Evolutionary conservation across 1,284 basidiomycete species (phyloP), one percentile per base, ranked within the genome.

Genomic region (Agroathelia rolfsii): DNA sequence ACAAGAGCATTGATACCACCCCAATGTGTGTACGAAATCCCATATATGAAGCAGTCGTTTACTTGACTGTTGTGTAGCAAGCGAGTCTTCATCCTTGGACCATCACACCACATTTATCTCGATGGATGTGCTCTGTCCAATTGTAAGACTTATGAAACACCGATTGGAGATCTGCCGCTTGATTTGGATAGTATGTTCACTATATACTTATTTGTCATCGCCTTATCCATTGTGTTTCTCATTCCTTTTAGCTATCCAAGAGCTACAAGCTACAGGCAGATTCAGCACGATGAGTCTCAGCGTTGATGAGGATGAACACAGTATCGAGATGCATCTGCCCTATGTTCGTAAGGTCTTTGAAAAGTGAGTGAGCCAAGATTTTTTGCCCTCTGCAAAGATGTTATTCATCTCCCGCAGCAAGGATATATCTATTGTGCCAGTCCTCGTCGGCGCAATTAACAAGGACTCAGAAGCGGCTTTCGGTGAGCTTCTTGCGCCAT

Each of bases 291-390:
- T 97, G 77, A 61, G 60, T 11, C 43, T 66, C 1, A 47, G 59
- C 1, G 76, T 75, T 2, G 95, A 99, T 50, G 88, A 94, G 53
- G 87, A 84, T 24, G 95, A 99, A 49, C 95, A 99, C 54, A 93
- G 87, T 49, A 78, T 99, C 33, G 95, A 99, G 60, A 94, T 99
- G 88, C 93, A 97, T 46, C 66, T 95, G 9, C 92, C 93, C 3
- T 97, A 94, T 53, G 68, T 98, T 22, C 72, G 85, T 33, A 89
- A 92, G 52, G 61, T 86, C 6, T 96, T 96, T 44, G 64, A 83
- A 51, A 73, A 73, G 86, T 89, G 46, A 43, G 63, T 54, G 9
- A 10, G 16, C 23, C 14, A 11, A 12, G 6, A 12, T 17, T 39
- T 13, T 14, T n/a, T n/a, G n/a, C n/a, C n/a, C n/a, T n/a, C n/a